phyloP scores from a whole-genome alignment of 225 moss, liverwort and hornwort genomes.

The Thuidium tamariscinum region DNA sequence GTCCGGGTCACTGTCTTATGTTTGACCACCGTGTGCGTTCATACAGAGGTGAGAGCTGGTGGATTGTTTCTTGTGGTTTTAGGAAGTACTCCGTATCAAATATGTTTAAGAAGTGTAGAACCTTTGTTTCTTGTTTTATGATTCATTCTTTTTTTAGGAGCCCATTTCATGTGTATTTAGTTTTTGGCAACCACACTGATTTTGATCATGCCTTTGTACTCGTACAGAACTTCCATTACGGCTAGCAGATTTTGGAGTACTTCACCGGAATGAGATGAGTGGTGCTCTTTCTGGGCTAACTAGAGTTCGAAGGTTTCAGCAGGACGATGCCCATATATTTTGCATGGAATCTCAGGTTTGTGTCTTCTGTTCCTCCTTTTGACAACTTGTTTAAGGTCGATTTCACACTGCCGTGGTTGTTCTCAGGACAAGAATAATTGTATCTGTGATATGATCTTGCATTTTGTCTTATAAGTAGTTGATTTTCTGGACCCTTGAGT shows the following conservation, averaged over 20 bases:
- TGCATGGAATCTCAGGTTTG: conserved; percentile 87
- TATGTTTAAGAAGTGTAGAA: not conserved
- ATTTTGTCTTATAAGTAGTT: not conserved
- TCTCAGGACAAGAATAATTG: not conserved
- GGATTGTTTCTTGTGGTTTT: not conserved
- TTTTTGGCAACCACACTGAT: not conserved
- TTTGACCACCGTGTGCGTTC: conserved; percentile 91
- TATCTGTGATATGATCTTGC: not conserved
- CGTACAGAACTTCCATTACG: conserved; percentile 73
- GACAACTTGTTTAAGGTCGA: not conserved
- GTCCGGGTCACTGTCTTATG: conserved; percentile 94
- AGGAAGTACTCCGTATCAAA: not conserved
- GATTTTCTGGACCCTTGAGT: not conserved
- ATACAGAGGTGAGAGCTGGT: conserved; percentile 56
- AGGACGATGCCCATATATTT: conserved; percentile 98
- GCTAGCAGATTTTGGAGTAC: conserved; percentile 90
- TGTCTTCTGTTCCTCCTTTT: not conserved
- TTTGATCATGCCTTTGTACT: not conserved
- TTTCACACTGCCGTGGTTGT: not conserved
- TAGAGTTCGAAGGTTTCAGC: conserved; percentile 90
- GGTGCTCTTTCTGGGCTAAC: conserved; percentile 97
- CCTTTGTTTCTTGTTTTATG: not conserved
- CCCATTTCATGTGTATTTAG: not conserved
- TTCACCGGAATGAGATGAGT: conserved; percentile 94
- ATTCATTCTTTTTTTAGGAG: not conserved